phyloP scores from a whole-genome alignment of 345 rosid genomes.

The Hypericum perforatum region DNA sequence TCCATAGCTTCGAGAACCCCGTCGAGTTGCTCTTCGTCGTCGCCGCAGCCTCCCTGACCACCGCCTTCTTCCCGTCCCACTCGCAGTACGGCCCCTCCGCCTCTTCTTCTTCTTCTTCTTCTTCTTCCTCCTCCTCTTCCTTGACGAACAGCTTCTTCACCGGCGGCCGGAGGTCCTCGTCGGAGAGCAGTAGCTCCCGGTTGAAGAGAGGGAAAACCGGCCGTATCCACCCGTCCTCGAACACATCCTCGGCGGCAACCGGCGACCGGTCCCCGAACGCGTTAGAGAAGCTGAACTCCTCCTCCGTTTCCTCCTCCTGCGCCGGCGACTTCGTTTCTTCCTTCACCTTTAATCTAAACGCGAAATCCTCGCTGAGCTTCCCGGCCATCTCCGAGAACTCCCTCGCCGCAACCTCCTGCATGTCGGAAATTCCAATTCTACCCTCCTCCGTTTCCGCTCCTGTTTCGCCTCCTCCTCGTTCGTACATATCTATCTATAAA shows the following conservation, averaged over 20 bases:
- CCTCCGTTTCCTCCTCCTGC: conserved; percentile 21
- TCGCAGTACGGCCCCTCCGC: conserved; percentile 31
- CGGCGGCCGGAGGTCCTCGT: conserved; percentile 12
- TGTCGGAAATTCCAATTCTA: too few species aligned
- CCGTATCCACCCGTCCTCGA: conserved; percentile 39
- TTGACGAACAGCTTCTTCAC: conserved; percentile 23
- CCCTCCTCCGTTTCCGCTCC: too few species aligned
- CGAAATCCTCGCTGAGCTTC: neutral
- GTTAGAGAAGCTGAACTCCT: conserved; percentile 35
- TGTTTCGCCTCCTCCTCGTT: too few species aligned
- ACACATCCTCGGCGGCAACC: conserved; percentile 33
- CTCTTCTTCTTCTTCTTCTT: conserved; percentile 8
- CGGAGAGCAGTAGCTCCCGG: conserved; percentile 20
- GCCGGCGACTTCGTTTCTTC: conserved; percentile 5
- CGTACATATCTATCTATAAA: too few species aligned
- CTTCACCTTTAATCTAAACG: neutral
- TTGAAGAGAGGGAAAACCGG: conserved; percentile 37
- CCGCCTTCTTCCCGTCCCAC: conserved; percentile 26
- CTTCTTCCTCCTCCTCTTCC: conserved; percentile 15
- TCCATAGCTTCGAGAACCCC: conserved; percentile 45
- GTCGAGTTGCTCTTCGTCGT: conserved; percentile 45
- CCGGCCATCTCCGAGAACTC: neutral
- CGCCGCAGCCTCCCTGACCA: conserved; percentile 18
- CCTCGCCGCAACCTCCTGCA: neutral
- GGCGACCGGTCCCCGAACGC: conserved; percentile 23